A percentile compares a stretch with the other conserved stretches of the same genome.
These are phyloP conservation scores for Rhodosporidiobolus odoratus DNA, from an alignment of 768 basidiomycete species.

Conservation along the genomic window DNA sequence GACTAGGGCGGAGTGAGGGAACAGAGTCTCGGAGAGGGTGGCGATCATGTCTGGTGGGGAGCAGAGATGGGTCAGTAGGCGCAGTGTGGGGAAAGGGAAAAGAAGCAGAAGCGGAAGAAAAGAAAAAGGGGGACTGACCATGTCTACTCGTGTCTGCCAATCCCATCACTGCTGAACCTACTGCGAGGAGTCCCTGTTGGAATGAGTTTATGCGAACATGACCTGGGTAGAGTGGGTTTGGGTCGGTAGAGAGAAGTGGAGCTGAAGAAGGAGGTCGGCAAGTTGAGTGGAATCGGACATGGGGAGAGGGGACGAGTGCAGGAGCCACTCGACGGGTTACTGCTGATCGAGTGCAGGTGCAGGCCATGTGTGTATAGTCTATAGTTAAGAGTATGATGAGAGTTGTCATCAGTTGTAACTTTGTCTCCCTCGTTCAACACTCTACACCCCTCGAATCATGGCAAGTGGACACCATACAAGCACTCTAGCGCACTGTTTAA, in stretches of 20 bases:
- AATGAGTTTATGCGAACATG: conserved; percentile 67
- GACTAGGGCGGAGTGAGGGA: conserved; percentile 64
- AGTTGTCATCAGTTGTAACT: not conserved
- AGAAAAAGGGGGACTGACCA: not conserved
- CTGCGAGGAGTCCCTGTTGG: conserved; percentile 77
- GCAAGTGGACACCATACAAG: not conserved
- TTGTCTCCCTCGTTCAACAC: not conserved
- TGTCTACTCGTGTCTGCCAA: conserved; percentile 63
- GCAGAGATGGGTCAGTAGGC: conserved; percentile 2
- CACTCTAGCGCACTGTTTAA: not conserved
- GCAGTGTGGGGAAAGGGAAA: not conserved
- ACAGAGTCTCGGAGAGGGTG: conserved; percentile 86
- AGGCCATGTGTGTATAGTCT: not conserved
- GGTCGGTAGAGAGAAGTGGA: not conserved
- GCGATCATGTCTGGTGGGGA: conserved; percentile 77
- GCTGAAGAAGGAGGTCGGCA: not conserved
- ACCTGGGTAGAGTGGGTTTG: conserved; percentile 27
- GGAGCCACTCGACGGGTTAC: not conserved
- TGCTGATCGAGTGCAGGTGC: not conserved
- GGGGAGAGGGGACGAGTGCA: not conserved
- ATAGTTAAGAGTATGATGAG: not conserved
- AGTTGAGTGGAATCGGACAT: not conserved
- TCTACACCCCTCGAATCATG: not conserved
- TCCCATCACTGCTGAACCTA: conserved; percentile 77
- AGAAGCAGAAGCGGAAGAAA: not conserved